A percentile compares a stretch with the other conserved stretches of the same genome.
These are phyloP conservation scores for Rhypophila decipiens DNA, from an alignment of 495 filamentous ascomycete species.

Conservation along the genomic window DNA sequence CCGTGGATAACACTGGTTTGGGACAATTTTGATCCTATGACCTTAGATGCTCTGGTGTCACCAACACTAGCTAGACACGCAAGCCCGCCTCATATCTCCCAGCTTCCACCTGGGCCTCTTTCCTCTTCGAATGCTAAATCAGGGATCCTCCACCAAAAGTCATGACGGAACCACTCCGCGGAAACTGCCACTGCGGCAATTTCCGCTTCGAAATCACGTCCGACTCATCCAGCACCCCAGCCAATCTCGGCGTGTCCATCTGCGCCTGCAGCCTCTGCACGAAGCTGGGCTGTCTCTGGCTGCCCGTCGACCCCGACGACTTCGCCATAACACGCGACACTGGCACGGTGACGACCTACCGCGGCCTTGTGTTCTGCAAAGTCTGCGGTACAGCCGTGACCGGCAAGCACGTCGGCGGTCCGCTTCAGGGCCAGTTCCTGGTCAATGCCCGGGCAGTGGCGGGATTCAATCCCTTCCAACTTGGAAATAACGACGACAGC, in stretches of 20 bases:
- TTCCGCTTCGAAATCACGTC: slow-evolving; percentile 20
- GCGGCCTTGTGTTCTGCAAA: slow-evolving; percentile 9
- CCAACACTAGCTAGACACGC: too few relatives aligned
- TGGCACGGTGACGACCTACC: slow-evolving; percentile 5
- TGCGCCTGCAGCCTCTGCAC: slow-evolving; percentile 20
- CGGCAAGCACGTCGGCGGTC: slow-evolving; percentile 9
- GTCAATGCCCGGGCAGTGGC: slow-evolving; percentile 12
- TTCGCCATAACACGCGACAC: slow-evolving; percentile 7
- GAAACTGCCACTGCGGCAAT: slow-evolving; percentile 29
- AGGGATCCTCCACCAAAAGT: too few relatives aligned
- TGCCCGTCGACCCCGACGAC: not conserved
- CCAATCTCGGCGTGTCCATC: slow-evolving; percentile 5
- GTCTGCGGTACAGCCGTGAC: slow-evolving; percentile 12
- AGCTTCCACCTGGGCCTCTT: too few relatives aligned
- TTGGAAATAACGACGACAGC: too few relatives aligned
- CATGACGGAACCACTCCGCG: slow-evolving; percentile 6
- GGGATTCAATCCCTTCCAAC: slow-evolving; percentile 12
- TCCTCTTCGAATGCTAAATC: too few relatives aligned
- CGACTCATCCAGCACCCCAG: too few relatives aligned
- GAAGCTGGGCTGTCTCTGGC: slow-evolving; percentile 19
- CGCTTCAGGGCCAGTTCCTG: slow-evolving; percentile 4
- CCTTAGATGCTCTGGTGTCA: too few relatives aligned
- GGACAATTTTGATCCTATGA: too few relatives aligned
- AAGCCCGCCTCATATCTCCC: too few relatives aligned
- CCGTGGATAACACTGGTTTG: too few relatives aligned